Conservation (phyloP, 495 filamentous ascomycete genomes). For the Penicillium alfredii region DNA sequence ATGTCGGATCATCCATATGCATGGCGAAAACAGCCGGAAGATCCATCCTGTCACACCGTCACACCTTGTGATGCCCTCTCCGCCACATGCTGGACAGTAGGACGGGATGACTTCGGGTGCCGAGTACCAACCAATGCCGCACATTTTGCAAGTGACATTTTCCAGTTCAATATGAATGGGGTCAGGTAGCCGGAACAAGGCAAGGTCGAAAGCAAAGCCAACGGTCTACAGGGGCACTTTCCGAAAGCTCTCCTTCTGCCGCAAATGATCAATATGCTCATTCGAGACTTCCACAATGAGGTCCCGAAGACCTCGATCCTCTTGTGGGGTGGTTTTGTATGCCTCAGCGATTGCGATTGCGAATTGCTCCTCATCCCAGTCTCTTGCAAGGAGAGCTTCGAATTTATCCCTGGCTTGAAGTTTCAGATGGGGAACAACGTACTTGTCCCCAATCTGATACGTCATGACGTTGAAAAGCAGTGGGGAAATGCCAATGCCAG, state of each 20-base stretch:
- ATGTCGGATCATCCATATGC: too few species aligned
- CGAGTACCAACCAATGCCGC: too few species aligned
- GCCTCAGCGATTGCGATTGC: conserved; percentile 23
- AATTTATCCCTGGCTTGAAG: conserved; percentile 30
- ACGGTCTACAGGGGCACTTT: conserved; percentile 5
- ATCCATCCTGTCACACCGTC: too few species aligned
- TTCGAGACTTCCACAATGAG: conserved; percentile 17
- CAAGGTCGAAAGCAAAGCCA: conserved; percentile 16
- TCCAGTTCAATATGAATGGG: too few species aligned
- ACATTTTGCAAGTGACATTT: too few species aligned
- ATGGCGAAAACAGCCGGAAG: too few species aligned
- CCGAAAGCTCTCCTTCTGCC: conserved; percentile 10
- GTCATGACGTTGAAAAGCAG: conserved; percentile 31
- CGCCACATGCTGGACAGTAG: too few species aligned
- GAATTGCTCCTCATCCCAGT: conserved; percentile 25
- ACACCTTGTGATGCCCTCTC: too few species aligned
- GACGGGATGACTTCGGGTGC: too few species aligned
- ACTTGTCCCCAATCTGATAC: conserved; percentile 42
- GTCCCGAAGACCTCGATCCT: conserved; percentile 30
- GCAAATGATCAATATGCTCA: conserved; percentile 6
- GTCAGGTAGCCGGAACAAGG: too few species aligned
- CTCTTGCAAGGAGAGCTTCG: conserved; percentile 8
- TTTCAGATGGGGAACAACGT: conserved; percentile 31
- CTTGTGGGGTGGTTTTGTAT: conserved; percentile 23
- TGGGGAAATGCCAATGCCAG: conserved; percentile 15